These are phyloP conservation scores for Neonectria sp. DNA, from an alignment of 2,329 filamentous ascomycete species.

Conservation along the genomic window DNA sequence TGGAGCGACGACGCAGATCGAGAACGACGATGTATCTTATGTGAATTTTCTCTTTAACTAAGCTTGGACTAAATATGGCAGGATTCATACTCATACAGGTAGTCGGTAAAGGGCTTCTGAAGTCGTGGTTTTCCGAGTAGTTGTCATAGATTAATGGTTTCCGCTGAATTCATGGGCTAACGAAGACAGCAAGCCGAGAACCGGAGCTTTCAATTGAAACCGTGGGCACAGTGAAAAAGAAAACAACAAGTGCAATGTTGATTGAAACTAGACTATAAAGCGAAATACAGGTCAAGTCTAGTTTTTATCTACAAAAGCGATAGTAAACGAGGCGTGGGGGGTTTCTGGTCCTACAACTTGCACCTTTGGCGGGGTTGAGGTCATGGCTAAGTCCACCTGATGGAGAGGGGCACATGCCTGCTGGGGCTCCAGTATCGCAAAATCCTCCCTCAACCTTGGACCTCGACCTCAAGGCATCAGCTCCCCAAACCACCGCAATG, in stretches of 20 bases:
- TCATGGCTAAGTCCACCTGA: not conserved
- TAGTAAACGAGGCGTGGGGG: not conserved
- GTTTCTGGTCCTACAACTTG: not conserved
- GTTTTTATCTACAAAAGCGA: no score
- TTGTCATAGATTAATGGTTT: no score
- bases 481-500: slow-evolving; percentile 53
- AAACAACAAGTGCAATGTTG: no score
- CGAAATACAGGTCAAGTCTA: no score
- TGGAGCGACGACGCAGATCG: not conserved
- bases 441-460: slow-evolving; percentile 33
- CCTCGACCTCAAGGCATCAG: slow-evolving; percentile 18
- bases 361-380: not conserved
- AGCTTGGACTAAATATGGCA: not conserved
- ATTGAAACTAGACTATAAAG: no score
- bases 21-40: not conserved
- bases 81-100: not conserved
- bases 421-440: slow-evolving; percentile 18
- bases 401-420: slow-evolving; percentile 29
- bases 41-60: not conserved
- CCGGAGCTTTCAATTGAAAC: no score
- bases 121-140: not conserved
- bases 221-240: no score
- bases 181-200: no score
- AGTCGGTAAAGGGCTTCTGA: not conserved
- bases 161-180: no score